Base-by-base conservation (phyloP, 371 early-diverging fungal genomes). In the Parasitella parasitica region DNA sequence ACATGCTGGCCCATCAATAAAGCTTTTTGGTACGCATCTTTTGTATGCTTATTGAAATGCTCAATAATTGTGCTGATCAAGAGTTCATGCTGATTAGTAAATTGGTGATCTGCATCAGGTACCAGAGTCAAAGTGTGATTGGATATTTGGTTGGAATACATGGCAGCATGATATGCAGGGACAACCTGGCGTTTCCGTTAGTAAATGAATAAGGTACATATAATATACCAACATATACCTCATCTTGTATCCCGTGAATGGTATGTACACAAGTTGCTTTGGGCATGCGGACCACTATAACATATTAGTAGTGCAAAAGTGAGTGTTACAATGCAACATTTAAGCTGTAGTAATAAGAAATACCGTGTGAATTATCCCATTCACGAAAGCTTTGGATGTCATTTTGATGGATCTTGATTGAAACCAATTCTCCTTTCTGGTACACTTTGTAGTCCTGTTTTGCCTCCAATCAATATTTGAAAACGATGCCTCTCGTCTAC, bases 51-150 rank as follows among this genome's bases (percentile, higher is more conserved):
- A 12, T 69, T 51, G 35, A 73, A 71, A 55, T 84, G 72, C 1
- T 71, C 51, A 0, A 64, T 43, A 6, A 84, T 73, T 4, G 55
- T 64, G 13, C 73, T 54, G 2, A 72, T 67, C 16, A 86, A 43
- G 2, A 71, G 71, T 4, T 76, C 63, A 39, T 66, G 66, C 20
- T 78, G 72, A n/a, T 67, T 61, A 8, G 54, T 77, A 67, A 74
- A 84, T 52, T 76, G 72, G 41, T 84, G 86, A 46, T 83, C 80
- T 2, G 80, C 81, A 20, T 73, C 64, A 11, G 79, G 72, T 54
- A 84, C 64, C 54, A 86, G 60, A 12, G 69, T 70, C 11, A 83
- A 66, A 2, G 81, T 73, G 24, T 78, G 83, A 57, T 66, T 81
- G 55, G 71, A 75, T 30, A 72, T 83, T 53, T 57, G 70, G 70